Evolutionary conservation across 2,329 filamentous ascomycete genomes (phyloP).

Genomic region (Hortaea werneckii): DNA sequence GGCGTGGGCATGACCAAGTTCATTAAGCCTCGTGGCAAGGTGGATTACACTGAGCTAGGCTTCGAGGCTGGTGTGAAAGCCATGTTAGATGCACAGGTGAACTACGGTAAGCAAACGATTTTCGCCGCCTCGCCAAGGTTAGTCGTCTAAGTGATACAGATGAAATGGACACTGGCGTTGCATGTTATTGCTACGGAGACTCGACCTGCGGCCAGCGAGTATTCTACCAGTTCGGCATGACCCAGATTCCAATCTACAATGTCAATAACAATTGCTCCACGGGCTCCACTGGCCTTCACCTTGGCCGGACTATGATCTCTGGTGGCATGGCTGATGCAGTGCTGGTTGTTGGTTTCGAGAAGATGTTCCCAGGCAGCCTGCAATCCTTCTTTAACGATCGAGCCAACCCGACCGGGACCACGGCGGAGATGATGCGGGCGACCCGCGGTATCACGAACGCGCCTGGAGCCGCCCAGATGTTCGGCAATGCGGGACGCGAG

Average conservation of each 20-base stretch:
- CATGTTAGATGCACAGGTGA: constrained; percentile 74
- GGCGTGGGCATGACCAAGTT: constrained; percentile 99
- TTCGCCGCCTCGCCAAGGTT: neutral
- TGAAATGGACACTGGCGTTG: constrained; percentile 86
- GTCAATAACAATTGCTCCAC: constrained; percentile 99
- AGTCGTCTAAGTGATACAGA: constrained; percentile 36
- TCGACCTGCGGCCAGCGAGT: constrained; percentile 80
- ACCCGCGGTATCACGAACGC: constrained; percentile 74
- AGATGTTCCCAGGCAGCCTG: constrained; percentile 90
- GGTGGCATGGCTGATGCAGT: constrained; percentile 61
- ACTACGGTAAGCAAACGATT: constrained; percentile 45
- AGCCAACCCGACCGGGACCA: constrained; percentile 65
- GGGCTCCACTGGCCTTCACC: constrained; percentile 78
- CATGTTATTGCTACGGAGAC: constrained; percentile 98
- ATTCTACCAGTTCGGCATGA: constrained; percentile 99
- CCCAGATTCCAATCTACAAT: constrained; percentile 90
- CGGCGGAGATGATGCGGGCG: constrained; percentile 67
- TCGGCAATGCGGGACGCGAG: constrained; percentile 85
- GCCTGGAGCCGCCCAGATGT: constrained; percentile 82
- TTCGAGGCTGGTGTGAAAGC: constrained; percentile 89
- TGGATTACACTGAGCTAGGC: constrained; percentile 89
- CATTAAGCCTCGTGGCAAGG: constrained; percentile 89
- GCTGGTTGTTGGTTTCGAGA: constrained; percentile 90
- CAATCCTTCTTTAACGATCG: constrained; percentile 78
- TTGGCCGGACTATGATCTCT: constrained; percentile 70